Evolutionary conservation across 148 eudicot genomes (phyloP), one percentile per base, ranked within the genome.

Genomic region (Cornus florida): DNA sequence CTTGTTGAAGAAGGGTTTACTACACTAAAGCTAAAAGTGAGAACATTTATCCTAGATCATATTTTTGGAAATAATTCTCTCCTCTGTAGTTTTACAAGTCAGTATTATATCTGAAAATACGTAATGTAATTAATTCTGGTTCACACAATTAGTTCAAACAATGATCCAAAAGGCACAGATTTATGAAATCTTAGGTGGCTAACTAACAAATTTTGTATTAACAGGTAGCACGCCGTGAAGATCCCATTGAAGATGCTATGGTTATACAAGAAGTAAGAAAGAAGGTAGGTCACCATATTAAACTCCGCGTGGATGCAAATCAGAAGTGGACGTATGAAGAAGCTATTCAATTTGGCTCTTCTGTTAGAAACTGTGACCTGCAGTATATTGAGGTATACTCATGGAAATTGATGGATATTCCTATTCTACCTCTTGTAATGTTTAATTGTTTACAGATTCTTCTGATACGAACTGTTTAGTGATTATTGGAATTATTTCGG

Each of bases 281-380:
- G 80, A 90, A 79, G 83, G 86, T 97, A 72, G 99, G 99, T 31
- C 67, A 84, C 67, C 60, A 84, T 38, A 77, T 94, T 79, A 83
- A 83, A 77, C 86, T 97, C 48, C 97, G 99, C 78, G 99, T 84
- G 68, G 99, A 97, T 91, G 99, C 99, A 35, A 97, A 97, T 82
- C 88, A 92, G 57, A 91, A 85, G 81, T 97, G 98, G 99, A 88
- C 89, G 70, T 92, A 88, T 86, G 88, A 90, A 76, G 80, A 91
- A 82, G 99, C 99, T 72, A 78, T 88, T 74, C 81, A 75, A 80
- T 97, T 97, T 88, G 94, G 87, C 50, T 74, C 79, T 66, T 85
- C 82, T 70, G 95, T 94, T 74, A 91, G 86, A 82, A 88, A 88
- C 74, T 92, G 93, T 78, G 78, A 79, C 82, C 88, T 97, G 87